Evolutionary conservation across 2,329 filamentous ascomycete genomes (phyloP).

Genomic region (Fusarium caatingaense): DNA sequence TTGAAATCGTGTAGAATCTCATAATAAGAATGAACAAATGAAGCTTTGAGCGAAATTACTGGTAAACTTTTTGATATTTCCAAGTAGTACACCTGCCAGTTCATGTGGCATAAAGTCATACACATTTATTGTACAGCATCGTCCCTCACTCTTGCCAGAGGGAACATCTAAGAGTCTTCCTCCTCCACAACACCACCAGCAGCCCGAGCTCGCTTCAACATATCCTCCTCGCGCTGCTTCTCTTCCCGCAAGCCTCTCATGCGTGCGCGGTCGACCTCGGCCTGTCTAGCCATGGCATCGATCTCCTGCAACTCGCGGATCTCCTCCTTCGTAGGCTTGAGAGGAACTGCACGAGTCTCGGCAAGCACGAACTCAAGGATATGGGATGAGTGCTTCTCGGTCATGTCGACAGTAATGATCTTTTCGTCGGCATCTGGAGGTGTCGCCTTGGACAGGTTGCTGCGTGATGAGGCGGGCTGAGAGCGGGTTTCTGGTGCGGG

Average conservation of each 20-base stretch:
- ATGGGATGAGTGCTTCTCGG: slow-evolving; percentile 66
- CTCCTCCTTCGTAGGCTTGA: slow-evolving; percentile 71
- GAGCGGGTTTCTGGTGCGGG: slow-evolving; percentile 47
- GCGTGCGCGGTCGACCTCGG: slow-evolving; percentile 65
- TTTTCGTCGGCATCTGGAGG: slow-evolving; percentile 61
- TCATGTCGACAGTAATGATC: slow-evolving; percentile 71
- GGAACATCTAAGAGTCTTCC: slow-evolving; percentile 43
- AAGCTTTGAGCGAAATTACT: neutral
- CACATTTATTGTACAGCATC: slow-evolving; percentile 48
- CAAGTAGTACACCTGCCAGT: slow-evolving; percentile 47
- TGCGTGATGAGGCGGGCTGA: slow-evolving; percentile 60
- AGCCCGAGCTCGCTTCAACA: slow-evolving; percentile 56
- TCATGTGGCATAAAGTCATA: slow-evolving; percentile 42
- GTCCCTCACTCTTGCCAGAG: slow-evolving; percentile 3
- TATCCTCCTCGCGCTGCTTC: slow-evolving; percentile 70
- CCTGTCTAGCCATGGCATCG: slow-evolving; percentile 63
- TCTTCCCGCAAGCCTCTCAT: slow-evolving; percentile 65
- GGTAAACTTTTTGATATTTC: slow-evolving; percentile 36
- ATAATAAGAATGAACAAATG: neutral
- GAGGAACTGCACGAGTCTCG: slow-evolving; percentile 68
- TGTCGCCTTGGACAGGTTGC: slow-evolving; percentile 61
- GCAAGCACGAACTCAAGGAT: slow-evolving; percentile 73
- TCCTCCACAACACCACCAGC: slow-evolving; percentile 53
- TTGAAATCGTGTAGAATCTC: neutral
- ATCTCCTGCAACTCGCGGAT: slow-evolving; percentile 67